Conservation (phyloP, 2,329 filamentous ascomycete species). For the Botrytis pseudocinerea region DNA sequence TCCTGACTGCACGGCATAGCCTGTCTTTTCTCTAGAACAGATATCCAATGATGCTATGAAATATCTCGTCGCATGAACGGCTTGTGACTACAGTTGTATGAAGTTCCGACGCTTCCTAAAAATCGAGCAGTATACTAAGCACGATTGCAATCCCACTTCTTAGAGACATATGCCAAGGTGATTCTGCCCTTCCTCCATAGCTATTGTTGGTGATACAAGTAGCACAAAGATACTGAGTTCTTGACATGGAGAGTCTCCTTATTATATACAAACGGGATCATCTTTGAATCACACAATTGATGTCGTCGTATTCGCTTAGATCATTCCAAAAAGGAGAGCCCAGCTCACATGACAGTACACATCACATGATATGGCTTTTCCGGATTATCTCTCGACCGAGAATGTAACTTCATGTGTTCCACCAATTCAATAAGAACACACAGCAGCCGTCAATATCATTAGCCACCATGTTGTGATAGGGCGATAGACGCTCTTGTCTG, state of each 20-base stretch:
- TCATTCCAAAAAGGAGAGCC: background rate
- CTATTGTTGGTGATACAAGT: background rate
- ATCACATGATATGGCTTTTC: background rate
- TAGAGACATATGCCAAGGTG: background rate
- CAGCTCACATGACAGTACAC: background rate
- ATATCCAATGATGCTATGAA: background rate
- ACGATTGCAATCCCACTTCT: background rate
- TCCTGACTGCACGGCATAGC: background rate
- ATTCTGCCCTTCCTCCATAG: background rate
- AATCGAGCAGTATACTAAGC: background rate
- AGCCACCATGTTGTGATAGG: background rate
- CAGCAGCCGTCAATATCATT: background rate
- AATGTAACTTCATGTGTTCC: background rate
- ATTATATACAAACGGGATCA: background rate
- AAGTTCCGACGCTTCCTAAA: background rate
- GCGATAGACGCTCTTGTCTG: background rate
- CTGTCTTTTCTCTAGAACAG: background rate
- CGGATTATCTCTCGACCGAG: conserved; percentile 15
- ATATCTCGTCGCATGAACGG: background rate
- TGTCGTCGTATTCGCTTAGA: conserved; percentile 2
- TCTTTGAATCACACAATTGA: background rate
- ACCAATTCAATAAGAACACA: background rate
- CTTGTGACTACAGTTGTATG: background rate
- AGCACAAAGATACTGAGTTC: background rate
- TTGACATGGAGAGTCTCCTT: rapidly evolving